Conservation (phyloP, 2,329 filamentous ascomycete species). For the Colletotrichum sidae region DNA sequence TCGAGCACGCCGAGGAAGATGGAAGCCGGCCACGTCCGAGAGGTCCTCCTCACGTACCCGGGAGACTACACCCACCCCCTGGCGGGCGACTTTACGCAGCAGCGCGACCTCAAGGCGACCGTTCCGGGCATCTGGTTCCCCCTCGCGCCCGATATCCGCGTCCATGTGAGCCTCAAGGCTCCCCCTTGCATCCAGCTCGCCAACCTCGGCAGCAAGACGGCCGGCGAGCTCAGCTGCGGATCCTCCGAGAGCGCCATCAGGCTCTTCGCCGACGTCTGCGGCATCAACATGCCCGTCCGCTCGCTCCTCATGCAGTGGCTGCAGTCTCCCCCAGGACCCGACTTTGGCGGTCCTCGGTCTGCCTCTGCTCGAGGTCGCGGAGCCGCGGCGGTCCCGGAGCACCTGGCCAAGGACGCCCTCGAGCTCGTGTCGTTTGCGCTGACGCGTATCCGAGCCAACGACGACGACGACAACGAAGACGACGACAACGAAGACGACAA, state of each 20-base stretch:
- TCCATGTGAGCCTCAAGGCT: background rate
- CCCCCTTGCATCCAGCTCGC: too few relatives aligned
- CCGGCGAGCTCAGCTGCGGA: background rate
- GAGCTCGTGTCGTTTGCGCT: background rate
- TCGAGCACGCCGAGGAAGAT: constrained; percentile 19
- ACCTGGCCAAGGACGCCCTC: constrained; percentile 27
- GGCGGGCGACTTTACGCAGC: too few relatives aligned
- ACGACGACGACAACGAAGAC: too few relatives aligned
- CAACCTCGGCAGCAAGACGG: too few relatives aligned
- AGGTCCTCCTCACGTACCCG: constrained; percentile 3
- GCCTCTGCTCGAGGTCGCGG: background rate
- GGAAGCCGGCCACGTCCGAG: constrained; percentile 17
- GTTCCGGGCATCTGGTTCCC: constrained; percentile 16
- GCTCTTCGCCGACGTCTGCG: background rate
- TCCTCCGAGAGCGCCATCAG: background rate
- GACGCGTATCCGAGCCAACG: too few relatives aligned
- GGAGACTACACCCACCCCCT: constrained; percentile 3
- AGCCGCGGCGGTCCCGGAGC: constrained; percentile 7
- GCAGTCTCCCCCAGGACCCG: too few relatives aligned
- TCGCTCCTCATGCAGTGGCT: constrained; percentile 20
- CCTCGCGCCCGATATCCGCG: background rate
- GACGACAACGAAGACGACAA: too few relatives aligned
- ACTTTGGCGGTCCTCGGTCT: too few relatives aligned
- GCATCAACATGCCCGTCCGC: constrained; percentile 15
- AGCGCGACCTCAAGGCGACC: background rate